These are phyloP conservation scores for Berkeleyomyces rouxiae DNA, from an alignment of 2,329 filamentous ascomycete species.

Conservation along the genomic window DNA sequence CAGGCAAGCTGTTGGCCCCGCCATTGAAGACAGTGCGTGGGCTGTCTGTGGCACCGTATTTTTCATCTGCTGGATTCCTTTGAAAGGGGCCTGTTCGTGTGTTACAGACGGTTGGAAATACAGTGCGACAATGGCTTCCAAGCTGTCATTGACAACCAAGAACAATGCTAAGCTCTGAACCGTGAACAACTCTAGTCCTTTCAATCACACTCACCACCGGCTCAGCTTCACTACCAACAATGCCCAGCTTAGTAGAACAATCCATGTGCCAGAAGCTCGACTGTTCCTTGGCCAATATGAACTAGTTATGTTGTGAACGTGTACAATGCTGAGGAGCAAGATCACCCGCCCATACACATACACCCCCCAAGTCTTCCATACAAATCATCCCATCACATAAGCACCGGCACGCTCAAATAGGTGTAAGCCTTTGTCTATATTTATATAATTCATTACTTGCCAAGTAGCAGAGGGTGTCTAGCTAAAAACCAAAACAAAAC, in stretches of 20 bases:
- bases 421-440: not conserved
- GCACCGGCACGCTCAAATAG: not conserved
- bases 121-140: not conserved
- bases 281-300: not conserved
- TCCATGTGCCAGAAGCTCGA: not conserved
- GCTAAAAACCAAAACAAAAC: constrained; percentile 5
- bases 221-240: not conserved
- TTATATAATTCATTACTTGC: constrained; percentile 12
- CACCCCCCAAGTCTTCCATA: not conserved
- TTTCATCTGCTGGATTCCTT: not conserved
- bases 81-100: not conserved
- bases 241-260: not conserved
- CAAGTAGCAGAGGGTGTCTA: constrained; percentile 9
- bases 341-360: not conserved
- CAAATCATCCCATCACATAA: not conserved
- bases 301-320: no score
- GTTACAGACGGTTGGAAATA: not conserved
- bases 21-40: not conserved
- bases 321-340: not conserved
- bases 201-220: not conserved
- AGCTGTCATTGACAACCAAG: not conserved
- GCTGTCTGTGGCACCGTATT: not conserved
- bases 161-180: not conserved
- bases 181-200: not conserved
- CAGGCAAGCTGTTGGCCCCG: not conserved